Base-by-base conservation (phyloP, 371 early-diverging fungal genomes). In the Circinella umbellata region DNA sequence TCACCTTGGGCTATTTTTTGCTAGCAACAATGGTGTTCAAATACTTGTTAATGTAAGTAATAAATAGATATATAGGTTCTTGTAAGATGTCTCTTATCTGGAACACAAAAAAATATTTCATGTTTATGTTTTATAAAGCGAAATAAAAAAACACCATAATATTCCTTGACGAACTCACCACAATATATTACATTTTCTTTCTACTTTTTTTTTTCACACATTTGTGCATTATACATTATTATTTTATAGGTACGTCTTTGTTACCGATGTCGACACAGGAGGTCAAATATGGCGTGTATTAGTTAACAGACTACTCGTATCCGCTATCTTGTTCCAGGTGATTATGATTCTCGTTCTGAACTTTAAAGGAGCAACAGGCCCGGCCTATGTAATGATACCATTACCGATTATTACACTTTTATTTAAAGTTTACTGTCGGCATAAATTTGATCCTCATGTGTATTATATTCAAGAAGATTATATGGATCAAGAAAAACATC, bases 261-360 rank as follows among this genome's bases (percentile, higher is more conserved):
- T 87, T 8, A 92, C 92, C 18, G 76, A 76, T 60, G 74, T 87
- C 34, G 93, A 94, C 65, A 92, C 91, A 4, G 91, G 88, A 10
- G 94, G 94, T 17, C 85, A 84, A 20, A 93, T 94, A 79, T 93
- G 91, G 89, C 89, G 90, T 36, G 86, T 89, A 27, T 80, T 93
- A 61, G 88, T 93, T 77, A 90, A 92, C 73, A 88, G 94, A n/a
- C 70, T 93, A 35, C 51, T 91, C 0, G 78, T 86, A 14, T 88
- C 91, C 14, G 71, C 89, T 37, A 71, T 87, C 11, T 73, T 90
- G 60, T 93, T 90, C 79, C 95, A 95, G 72, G 57, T 91, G 11
- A 82, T 90, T 66, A 82, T 93, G 81, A 84, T 90, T 49, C 86
- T 86, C 48, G 84, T 91, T 17, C 82, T 90, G 65, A 78, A 78